Base-by-base conservation (phyloP, 78 protist genomes). In the Pigoraptor vietnamica region DNA sequence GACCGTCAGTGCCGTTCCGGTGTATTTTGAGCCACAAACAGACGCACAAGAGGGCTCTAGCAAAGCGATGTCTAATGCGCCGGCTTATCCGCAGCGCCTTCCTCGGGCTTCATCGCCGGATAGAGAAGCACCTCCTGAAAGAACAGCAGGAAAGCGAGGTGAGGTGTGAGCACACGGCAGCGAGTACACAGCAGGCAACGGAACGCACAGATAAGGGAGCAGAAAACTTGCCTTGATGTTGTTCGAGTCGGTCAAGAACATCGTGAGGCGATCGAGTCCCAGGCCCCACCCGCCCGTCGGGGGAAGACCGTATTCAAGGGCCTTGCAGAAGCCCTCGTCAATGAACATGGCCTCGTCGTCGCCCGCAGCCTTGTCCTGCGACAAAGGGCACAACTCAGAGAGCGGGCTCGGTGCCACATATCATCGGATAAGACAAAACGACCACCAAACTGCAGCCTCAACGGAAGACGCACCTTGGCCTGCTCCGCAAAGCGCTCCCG, bases 231-330 rank as follows among this genome's bases (percentile, higher is more conserved):
- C 96, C 96, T 97, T 99, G 98, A 99, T 99, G 94, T 96, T 97
- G 88, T 81, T 88, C 37, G 94, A 33, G 93, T 97, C 97, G 33
- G 99, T 92, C 83, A 99, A 87, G 79, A 99, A 82, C 99, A 99
- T 99, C 79, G 90, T 37, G 87, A 99, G 90, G 38, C 99, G 95
- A 95, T 99, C 99, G 89, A 99, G 94, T 82, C 99, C 99, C 82
- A 99, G n/a, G 84, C 99, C 99, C 97, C 98, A 98, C 10, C 99
- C 99, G 39, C 94, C 99, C 36, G 99, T 99, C 67, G 99, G 99
- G 19, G 99, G 99, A 36, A 99, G 95, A 40, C 99, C 99, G 90
- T 97, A 97, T 94, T 99, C 99, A 37, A 99, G 96, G 0, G 99
- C 96, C 21, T 90, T 94, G 93, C 94, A 81, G 96, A 99, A 99